Percentiles rank a stretch among this genome's conserved stretches.
Evolutionary conservation across 2,329 filamentous ascomycete genomes (phyloP).

Genomic region (Trichocomaceae sp.): DNA sequence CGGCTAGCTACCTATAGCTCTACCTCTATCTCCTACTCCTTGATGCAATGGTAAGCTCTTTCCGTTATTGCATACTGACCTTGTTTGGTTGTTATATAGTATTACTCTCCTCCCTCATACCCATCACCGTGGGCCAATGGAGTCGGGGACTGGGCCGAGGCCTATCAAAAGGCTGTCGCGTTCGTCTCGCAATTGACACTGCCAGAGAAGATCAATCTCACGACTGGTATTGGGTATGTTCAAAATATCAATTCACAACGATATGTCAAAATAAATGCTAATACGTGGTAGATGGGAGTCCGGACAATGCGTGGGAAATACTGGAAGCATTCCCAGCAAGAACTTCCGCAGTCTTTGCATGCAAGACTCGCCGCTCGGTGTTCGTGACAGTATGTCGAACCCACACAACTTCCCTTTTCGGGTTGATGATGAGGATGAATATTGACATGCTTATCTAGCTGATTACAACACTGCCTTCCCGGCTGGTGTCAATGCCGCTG

Average conservation of each 20-base stretch:
- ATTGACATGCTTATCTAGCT: conserved; percentile 31
- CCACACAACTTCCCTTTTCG: neutral
- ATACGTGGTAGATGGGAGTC: conserved; percentile 51
- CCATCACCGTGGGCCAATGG: conserved; percentile 83
- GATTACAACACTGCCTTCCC: conserved; percentile 80
- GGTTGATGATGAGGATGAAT: neutral
- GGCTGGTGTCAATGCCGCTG: conserved; percentile 69
- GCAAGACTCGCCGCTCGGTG: conserved; percentile 77
- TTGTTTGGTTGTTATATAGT: conserved; percentile 16
- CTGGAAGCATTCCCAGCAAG: conserved; percentile 42
- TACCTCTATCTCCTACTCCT: neutral
- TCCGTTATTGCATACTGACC: too few species aligned
- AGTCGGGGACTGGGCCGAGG: conserved; percentile 64
- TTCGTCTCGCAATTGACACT: conserved; percentile 82
- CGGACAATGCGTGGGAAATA: conserved; percentile 71
- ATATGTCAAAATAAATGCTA: neutral
- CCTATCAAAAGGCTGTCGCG: conserved; percentile 66
- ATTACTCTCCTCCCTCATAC: conserved; percentile 61
- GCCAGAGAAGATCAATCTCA: conserved; percentile 87
- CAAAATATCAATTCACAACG: neutral
- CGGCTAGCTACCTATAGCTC: too few species aligned
- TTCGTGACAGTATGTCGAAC: conserved; percentile 54
- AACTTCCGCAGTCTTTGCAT: conserved; percentile 70
- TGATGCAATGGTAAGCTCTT: neutral
- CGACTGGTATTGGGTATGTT: conserved; percentile 75